Conservation (phyloP, 2,329 filamentous ascomycete species). For the Sphaerulina populicola region DNA sequence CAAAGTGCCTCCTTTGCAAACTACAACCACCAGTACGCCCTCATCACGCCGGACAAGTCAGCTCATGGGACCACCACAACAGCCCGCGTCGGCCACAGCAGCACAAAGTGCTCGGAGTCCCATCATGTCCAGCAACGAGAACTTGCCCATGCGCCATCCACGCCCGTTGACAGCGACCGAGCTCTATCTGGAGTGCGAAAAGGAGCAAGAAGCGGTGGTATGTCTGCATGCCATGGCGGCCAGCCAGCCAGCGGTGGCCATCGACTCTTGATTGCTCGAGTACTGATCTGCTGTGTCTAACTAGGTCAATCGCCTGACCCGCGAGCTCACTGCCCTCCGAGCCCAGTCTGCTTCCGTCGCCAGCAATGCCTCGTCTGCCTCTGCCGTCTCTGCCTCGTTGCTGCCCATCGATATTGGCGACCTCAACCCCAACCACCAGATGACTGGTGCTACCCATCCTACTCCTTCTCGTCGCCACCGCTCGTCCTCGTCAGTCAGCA, state of each 20-base stretch:
- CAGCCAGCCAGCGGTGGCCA: not conserved
- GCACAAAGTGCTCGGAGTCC: conserved; percentile 17
- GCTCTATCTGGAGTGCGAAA: conserved; percentile 80
- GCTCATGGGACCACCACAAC: conserved; percentile 23
- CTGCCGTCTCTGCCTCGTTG: conserved; percentile 45
- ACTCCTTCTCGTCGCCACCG: conserved; percentile 47
- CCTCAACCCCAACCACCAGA: conserved; percentile 37
- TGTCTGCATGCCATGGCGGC: conserved; percentile 30
- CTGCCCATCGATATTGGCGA: conserved; percentile 41
- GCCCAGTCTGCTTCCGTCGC: conserved; percentile 55
- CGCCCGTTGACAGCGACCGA: conserved; percentile 81
- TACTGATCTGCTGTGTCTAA: conserved; percentile 4
- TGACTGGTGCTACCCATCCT: conserved; percentile 45
- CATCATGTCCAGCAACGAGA: conserved; percentile 20
- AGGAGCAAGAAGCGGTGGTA: conserved; percentile 91
- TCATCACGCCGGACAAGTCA: conserved; percentile 22
- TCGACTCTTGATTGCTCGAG: not conserved
- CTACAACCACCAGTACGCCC: conserved; percentile 13
- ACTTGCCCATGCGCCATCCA: conserved; percentile 67
- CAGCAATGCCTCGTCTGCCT: conserved; percentile 45
- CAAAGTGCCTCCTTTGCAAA: conserved; percentile 22
- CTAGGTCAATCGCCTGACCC: conserved; percentile 83
- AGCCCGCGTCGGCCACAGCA: conserved; percentile 19
- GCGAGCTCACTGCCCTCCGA: conserved; percentile 78
- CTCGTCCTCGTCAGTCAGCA: conserved; percentile 28